phyloP scores from a whole-genome alignment of 1,284 basidiomycete species.

The Erythrobasidium hasegawianum region DNA sequence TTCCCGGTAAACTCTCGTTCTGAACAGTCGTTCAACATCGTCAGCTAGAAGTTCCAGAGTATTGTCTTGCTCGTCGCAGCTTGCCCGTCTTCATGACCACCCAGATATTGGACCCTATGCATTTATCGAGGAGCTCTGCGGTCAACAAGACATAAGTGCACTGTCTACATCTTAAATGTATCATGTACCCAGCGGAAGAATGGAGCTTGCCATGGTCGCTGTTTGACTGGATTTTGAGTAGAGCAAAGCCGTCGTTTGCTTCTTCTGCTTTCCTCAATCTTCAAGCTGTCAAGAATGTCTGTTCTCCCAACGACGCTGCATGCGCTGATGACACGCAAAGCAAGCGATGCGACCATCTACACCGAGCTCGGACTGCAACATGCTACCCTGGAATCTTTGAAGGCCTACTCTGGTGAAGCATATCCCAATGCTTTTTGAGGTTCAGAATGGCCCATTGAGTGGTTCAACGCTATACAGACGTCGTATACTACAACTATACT shows the following conservation, averaged over 20 bases:
- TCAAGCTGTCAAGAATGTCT: slow-evolving; percentile 4
- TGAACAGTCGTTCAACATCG: slow-evolving; percentile 8
- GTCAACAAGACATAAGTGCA: slow-evolving; percentile 47
- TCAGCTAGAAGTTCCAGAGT: not conserved
- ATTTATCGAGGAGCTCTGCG: slow-evolving; percentile 84
- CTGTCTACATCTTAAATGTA: not conserved
- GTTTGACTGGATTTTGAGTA: too few relatives aligned
- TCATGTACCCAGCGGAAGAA: slow-evolving; percentile 56
- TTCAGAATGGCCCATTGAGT: slow-evolving; percentile 51
- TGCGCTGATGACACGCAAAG: slow-evolving; percentile 9
- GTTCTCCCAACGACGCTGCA: slow-evolving; percentile 18
- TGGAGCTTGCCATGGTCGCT: slow-evolving; percentile 61
- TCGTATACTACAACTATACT: slow-evolving; percentile 78
- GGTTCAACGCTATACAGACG: slow-evolving; percentile 66
- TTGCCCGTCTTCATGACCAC: slow-evolving; percentile 81
- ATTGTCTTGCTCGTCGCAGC: not conserved
- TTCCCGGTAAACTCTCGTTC: slow-evolving; percentile 96
- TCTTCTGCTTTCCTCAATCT: not conserved
- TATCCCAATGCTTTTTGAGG: too few relatives aligned
- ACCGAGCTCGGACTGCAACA: not conserved
- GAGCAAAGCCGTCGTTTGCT: not conserved
- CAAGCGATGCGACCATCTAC: not conserved
- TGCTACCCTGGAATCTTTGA: slow-evolving; percentile 18
- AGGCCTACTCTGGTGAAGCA: slow-evolving; percentile 21
- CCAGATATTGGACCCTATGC: slow-evolving; percentile 89